These are phyloP conservation scores for Salvia miltiorrhiza DNA, from an alignment of 257 asterid genomes.

Conservation along the genomic window DNA sequence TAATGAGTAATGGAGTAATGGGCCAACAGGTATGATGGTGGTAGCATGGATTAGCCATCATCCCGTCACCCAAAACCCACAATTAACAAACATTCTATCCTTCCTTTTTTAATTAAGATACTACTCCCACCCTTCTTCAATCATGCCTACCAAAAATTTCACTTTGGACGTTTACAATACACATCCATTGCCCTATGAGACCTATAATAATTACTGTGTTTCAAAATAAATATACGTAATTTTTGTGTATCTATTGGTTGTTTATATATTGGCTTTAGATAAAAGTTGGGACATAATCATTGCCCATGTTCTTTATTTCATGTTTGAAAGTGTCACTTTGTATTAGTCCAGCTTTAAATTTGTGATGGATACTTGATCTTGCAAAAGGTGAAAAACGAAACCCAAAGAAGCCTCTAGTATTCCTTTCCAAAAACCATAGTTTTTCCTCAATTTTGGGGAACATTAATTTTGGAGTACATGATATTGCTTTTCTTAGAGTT, in stretches of 20 bases:
- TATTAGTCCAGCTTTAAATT: not conserved
- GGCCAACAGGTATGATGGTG: not conserved
- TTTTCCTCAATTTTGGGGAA: too few species aligned
- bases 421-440: too few species aligned
- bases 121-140: not conserved
- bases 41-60: not conserved
- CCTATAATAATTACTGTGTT: not conserved
- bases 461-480: too few species aligned
- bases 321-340: not conserved
- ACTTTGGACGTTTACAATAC: not conserved
- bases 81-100: not conserved
- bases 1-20: constrained; percentile 4
- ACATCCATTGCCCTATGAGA: not conserved
- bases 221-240: not conserved
- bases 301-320: not conserved
- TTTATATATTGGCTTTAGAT: not conserved
- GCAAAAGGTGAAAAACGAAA: not conserved
- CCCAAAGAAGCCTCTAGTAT: too few species aligned
- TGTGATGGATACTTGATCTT: not conserved
- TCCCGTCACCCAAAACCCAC: not conserved
- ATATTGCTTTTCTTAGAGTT: too few species aligned
- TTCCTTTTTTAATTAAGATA: not conserved
- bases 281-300: constrained; percentile 9
- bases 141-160: not conserved
- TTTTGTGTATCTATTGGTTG: too few species aligned